Base-by-base conservation (phyloP, 495 filamentous ascomycete species). In the Talaromyces adpressus region DNA sequence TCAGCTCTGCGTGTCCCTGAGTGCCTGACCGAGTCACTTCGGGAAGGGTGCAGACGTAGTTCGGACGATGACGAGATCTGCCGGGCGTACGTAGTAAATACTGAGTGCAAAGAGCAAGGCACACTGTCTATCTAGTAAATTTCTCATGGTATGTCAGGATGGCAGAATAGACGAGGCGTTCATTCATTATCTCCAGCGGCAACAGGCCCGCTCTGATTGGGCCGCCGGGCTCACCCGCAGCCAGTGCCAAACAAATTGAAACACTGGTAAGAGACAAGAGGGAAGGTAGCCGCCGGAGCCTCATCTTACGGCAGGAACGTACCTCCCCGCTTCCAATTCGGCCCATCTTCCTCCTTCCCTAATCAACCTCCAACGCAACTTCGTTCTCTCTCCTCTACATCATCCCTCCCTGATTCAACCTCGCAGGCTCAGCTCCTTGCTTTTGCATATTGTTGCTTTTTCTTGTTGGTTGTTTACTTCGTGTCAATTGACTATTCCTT, bases 381-480 rank as follows among this genome's bases (percentile, higher is more conserved):
- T 20, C 18, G 11, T 49, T 2, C 45, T 49, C 45, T 49, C 45
- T 9, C 23, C n/a, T 4, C 27, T 51, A 22, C 47, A 18, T 56
- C 52, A 20, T 56, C 52, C 20, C 52, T 56, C 52, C 52, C 49
- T 14, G 22, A 56, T 27, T 58, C 56, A 58, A 36, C 56, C 56
- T 58, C 30, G 56, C 56, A n/a, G 27, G n/a, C 30, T 58, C 56
- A 36, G 27, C 56, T 29, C 18, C 18, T 7, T 29, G 22, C 52
- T 22, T 29, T 56, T 27, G 22, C 27, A 9, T 56, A 1, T 29
- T 6, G 4, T 27, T 54, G 8, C 52, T 54, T 54, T 54, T 54
- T 54, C 51, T 29, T 56, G 18, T 53, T 16, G 52, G 23, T 29
- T 12, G 22, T 56, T 29, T 53, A 14, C 49, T 56, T 27, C 52